Evolutionary conservation across 2,329 filamentous ascomycete genomes (phyloP).

Genomic region (Epichloe gansuensis): DNA sequence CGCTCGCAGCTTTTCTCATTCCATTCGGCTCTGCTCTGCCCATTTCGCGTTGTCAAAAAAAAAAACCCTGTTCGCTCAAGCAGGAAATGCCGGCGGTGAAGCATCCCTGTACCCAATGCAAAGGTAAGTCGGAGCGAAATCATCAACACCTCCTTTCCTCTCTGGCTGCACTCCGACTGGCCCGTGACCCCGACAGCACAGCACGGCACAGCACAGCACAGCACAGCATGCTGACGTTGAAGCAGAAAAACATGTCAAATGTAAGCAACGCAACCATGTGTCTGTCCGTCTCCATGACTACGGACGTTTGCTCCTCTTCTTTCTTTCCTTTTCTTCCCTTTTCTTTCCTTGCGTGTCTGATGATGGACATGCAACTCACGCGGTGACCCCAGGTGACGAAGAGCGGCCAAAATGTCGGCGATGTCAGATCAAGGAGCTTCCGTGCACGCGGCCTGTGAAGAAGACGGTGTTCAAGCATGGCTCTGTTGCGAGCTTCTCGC

Average conservation of each 20-base stretch:
- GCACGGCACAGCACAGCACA: not conserved
- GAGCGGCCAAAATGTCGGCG: slow-evolving; percentile 23
- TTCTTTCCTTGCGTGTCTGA: too few relatives aligned
- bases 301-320: too few relatives aligned
- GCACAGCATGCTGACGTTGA: slow-evolving; percentile 6
- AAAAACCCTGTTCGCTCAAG: not conserved
- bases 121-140: slow-evolving; percentile 14
- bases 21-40: not conserved
- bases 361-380: not conserved
- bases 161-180: not conserved
- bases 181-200: not conserved
- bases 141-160: not conserved
- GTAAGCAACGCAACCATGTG: slow-evolving; percentile 10
- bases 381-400: slow-evolving; percentile 21
- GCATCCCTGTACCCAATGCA: slow-evolving; percentile 22
- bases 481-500: slow-evolving; percentile 19
- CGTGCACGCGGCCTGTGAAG: slow-evolving; percentile 21
- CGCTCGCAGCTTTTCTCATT: not conserved
- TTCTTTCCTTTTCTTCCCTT: too few relatives aligned
- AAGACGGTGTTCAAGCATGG: slow-evolving; percentile 25
- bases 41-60: not conserved
- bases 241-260: slow-evolving; percentile 24
- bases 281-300: too few relatives aligned
- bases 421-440: slow-evolving; percentile 20
- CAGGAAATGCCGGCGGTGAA: slow-evolving; percentile 20